Conservation (phyloP, 108 stramenopile genomes). For the Nitzschia sp. region DNA sequence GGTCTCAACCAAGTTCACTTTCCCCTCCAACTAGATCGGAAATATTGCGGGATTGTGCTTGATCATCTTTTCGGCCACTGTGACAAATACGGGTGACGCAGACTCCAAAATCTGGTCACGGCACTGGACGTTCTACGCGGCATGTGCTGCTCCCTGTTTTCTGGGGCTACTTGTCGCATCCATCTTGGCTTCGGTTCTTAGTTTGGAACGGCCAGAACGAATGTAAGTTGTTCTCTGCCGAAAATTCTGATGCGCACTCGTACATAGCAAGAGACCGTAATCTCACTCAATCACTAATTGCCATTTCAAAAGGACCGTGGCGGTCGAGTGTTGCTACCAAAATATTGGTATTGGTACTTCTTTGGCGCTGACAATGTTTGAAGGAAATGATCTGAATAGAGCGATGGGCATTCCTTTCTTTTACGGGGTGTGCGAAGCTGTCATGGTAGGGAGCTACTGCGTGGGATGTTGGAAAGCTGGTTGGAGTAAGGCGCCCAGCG, state of each 20-base stretch:
- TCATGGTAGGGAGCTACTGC: slow-evolving; percentile 71
- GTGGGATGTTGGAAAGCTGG: slow-evolving; percentile 72
- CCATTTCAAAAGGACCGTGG: slow-evolving; percentile 46
- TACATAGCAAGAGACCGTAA: background rate
- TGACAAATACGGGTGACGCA: slow-evolving; percentile 61
- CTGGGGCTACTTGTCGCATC: slow-evolving; percentile 69
- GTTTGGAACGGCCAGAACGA: slow-evolving; percentile 66
- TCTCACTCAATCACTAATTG: slow-evolving; percentile 4
- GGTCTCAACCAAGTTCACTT: too few species aligned
- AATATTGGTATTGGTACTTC: slow-evolving; percentile 87
- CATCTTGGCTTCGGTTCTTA: slow-evolving; percentile 34
- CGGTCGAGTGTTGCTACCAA: slow-evolving; percentile 87
- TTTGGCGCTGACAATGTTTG: slow-evolving; percentile 75
- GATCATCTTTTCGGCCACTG: slow-evolving; percentile 66
- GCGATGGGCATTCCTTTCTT: slow-evolving; percentile 85
- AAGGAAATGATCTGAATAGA: slow-evolving; percentile 52
- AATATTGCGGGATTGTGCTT: slow-evolving; percentile 59
- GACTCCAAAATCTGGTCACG: slow-evolving; percentile 72
- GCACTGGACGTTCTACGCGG: slow-evolving; percentile 70
- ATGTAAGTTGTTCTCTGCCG: slow-evolving; percentile 31
- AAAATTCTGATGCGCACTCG: too few species aligned
- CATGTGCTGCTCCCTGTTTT: slow-evolving; percentile 61
- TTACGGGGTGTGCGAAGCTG: slow-evolving; percentile 69
- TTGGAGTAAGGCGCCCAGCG: slow-evolving; percentile 78
- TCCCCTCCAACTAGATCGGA: slow-evolving; percentile 32